A percentile compares a stretch with the other conserved stretches of the same genome.
Conservation (phyloP, 1,139 yeast species). For the Suhomyces anneliseae region DNA sequence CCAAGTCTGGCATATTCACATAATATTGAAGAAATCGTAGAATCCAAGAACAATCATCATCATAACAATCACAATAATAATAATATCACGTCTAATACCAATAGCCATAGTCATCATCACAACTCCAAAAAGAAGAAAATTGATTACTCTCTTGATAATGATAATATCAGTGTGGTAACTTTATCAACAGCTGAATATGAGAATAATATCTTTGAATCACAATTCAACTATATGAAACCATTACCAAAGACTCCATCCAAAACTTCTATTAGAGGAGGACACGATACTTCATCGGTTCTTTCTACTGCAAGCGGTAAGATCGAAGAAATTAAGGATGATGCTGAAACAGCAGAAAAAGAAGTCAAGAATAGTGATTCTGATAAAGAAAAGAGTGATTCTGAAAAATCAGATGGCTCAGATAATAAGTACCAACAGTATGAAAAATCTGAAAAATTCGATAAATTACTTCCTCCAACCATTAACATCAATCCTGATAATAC, state of each 20-base stretch:
- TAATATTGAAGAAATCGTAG: background rate
- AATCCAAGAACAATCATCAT: background rate
- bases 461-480: background rate
- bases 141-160: constrained; percentile 18
- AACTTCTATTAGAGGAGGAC: background rate
- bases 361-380: background rate
- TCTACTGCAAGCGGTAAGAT: background rate
- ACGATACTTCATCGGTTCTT: background rate
- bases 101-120: background rate
- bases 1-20: background rate
- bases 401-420: background rate
- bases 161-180: constrained; percentile 42
- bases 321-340: background rate
- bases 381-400: background rate
- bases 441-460: background rate
- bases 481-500: background rate
- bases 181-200: constrained; percentile 56
- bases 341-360: background rate
- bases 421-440: no score
- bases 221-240: constrained; percentile 37
- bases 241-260: constrained; percentile 27
- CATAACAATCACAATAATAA: background rate
- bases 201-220: constrained; percentile 52
- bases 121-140: background rate
- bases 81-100: background rate